A percentile compares a stretch with the other conserved stretches of the same genome.
phyloP scores from a whole-genome alignment of 768 basidiomycete genomes.

The Leccinum longicurvipes region DNA sequence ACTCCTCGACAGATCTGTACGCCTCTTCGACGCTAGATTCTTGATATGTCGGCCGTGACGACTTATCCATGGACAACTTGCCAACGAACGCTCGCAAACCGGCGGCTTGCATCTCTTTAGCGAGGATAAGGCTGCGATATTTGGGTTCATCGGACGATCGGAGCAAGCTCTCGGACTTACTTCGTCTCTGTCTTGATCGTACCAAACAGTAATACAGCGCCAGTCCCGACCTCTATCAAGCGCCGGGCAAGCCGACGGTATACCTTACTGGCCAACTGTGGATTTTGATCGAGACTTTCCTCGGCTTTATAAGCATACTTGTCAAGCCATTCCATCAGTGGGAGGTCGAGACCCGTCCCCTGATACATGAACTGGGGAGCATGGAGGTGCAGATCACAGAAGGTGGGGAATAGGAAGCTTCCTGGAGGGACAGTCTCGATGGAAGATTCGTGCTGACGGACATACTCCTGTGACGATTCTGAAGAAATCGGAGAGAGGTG shows the following conservation, averaged over 20 bases:
- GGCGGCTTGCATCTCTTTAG: constrained; percentile 63
- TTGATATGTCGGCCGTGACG: constrained; percentile 64
- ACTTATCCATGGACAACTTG: constrained; percentile 88
- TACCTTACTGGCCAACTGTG: constrained; percentile 57
- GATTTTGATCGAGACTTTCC: constrained; percentile 63
- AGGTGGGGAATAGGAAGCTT: constrained; percentile 74
- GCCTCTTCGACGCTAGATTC: constrained; percentile 55
- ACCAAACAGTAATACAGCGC: constrained; percentile 75
- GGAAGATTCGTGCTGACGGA: constrained; percentile 19
- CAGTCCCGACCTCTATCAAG: constrained; percentile 73
- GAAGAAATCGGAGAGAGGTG: constrained; percentile 42
- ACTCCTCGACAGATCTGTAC: constrained; percentile 49
- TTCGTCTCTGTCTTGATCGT: constrained; percentile 82
- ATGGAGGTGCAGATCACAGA: constrained; percentile 82
- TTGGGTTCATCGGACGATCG: background rate
- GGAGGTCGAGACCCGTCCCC: constrained; percentile 81
- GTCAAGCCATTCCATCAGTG: constrained; percentile 82
- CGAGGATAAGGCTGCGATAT: constrained; percentile 64
- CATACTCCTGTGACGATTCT: constrained; percentile 33
- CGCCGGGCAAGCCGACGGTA: constrained; percentile 65
- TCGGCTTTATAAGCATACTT: constrained; percentile 83
- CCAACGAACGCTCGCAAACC: constrained; percentile 84
- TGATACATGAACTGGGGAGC: constrained; percentile 89
- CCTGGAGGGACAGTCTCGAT: constrained; percentile 42
- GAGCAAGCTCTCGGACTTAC: constrained; percentile 39